phyloP scores from a whole-genome alignment of 139 green algal species.

The Chlorella sp. region DNA sequence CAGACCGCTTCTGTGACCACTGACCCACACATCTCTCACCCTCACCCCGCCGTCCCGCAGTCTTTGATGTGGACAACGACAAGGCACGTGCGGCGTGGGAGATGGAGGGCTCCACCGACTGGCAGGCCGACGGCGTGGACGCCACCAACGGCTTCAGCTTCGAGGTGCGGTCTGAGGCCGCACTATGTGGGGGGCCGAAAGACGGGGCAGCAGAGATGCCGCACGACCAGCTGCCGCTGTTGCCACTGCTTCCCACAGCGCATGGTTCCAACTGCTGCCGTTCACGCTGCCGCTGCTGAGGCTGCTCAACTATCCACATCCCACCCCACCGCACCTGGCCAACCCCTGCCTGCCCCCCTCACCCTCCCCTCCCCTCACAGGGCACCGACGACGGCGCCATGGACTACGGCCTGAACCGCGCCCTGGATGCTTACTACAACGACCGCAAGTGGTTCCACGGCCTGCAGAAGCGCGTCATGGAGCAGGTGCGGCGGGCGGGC shows the following conservation, averaged over 20 bases:
- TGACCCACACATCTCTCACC: neutral
- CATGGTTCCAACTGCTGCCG: neutral
- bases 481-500: neutral
- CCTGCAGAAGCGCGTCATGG: slow-evolving; percentile 69
- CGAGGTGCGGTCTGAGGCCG: slow-evolving; percentile 47
- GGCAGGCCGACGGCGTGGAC: slow-evolving; percentile 69
- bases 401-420: slow-evolving; percentile 93
- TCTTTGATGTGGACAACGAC: slow-evolving; percentile 69
- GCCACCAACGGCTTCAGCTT: slow-evolving; percentile 89
- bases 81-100: slow-evolving; percentile 87
- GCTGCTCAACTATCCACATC: no score
- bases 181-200: no score
- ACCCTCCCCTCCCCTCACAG: slow-evolving; percentile 42
- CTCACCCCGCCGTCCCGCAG: neutral
- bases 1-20: no score
- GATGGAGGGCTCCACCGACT: slow-evolving; percentile 74
- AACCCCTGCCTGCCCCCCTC: neutral
- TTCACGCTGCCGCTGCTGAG: no score
- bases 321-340: no score
- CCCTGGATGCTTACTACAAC: slow-evolving; percentile 49
- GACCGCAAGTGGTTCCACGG: slow-evolving; percentile 58
- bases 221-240: no score
- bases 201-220: no score
- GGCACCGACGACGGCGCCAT: slow-evolving; percentile 86
- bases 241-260: no score